Conservation (phyloP, 2,329 filamentous ascomycete species). For the Septoria linicola region DNA sequence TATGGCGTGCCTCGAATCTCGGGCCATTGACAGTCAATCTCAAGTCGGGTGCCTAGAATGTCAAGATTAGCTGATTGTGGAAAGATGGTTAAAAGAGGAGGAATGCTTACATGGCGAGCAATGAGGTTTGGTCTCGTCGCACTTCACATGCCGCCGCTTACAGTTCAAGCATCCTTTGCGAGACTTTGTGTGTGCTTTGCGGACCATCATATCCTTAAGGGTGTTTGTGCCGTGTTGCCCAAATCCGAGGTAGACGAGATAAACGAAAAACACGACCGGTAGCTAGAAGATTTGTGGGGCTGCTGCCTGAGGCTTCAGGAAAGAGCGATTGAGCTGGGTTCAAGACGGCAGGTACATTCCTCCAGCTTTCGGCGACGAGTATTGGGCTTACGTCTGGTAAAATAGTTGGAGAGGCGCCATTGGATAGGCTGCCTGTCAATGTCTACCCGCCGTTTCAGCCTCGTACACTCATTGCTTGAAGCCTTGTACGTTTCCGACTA, state of each 20-base stretch:
- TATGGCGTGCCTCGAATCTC: not conserved
- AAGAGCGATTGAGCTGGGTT: no score
- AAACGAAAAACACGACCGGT: not conserved
- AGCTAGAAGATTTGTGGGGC: not conserved
- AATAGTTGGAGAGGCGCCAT: no score
- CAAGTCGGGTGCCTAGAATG: slow-evolving; percentile 18
- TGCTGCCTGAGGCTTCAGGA: not conserved
- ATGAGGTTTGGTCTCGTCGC: slow-evolving; percentile 9
- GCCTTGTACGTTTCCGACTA: not conserved
- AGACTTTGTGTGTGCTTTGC: slow-evolving; percentile 27
- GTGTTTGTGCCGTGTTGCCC: not conserved
- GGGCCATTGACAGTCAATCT: slow-evolving; percentile 20
- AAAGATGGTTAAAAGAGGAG: not conserved
- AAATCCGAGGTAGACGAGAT: not conserved
- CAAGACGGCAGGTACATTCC: no score
- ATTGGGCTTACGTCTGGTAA: no score
- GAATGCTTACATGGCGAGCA: slow-evolving; percentile 13
- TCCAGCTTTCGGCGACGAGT: no score
- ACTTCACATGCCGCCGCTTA: slow-evolving; percentile 30
- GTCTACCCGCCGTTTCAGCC: no score
- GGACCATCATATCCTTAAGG: slow-evolving; percentile 9
- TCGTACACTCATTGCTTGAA: not conserved
- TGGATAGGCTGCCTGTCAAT: no score
- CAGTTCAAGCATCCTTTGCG: slow-evolving; percentile 26
- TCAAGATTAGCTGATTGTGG: not conserved